Evolutionary conservation across 176 grass and related monocot species (phyloP), one percentile per base, ranked within the genome.

Genomic region (Cymbopogon citratus): DNA sequence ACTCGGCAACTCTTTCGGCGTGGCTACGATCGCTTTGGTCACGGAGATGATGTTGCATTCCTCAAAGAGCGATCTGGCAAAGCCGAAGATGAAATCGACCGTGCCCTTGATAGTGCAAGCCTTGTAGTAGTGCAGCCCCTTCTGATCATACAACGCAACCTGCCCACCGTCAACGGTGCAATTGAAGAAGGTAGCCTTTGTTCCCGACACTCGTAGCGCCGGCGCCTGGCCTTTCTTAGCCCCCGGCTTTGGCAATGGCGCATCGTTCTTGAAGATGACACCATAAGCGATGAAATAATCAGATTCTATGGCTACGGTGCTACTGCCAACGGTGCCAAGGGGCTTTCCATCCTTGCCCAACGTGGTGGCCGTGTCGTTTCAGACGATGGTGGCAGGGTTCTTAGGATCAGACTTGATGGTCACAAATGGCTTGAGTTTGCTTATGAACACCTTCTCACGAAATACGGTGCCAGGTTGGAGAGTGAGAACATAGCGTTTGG

Each of bases 101-200:
- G 73, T 86, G 27, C 88, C 88, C 43, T 13, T 84, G 79, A 90
- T 79, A 25, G 24, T 11, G 78, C 87, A 82, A 9, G 85, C 73
- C 23, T 82, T 90, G 79, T 86, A 86, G 79, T 86, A 90, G 28
- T 90, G 88, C 23, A 86, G 29, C 0, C 88, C 88, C 74, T 66
- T 82, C 46, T 90, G 79, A 60, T 90, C 88, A 63, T 90, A 86
- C 9, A 90, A 45, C 0, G 88, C 85, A 79, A 78, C 88, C 23
- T 90, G 83, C 3, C 64, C 65, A n/a, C 88, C 79, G 31, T 82
- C 75, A 38, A 90, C 67, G 45, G 78, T 86, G 79, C 88, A 90
- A 19, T 86, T 86, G 40, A 68, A 90, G 25, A 90, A 74, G 2
- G 79, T 68, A 1, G 79, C 28, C 74, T 90, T 90, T 35, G 84